Base-by-base conservation (phyloP, 2,329 filamentous ascomycete genomes). In the Trichophyton benhamiae region DNA sequence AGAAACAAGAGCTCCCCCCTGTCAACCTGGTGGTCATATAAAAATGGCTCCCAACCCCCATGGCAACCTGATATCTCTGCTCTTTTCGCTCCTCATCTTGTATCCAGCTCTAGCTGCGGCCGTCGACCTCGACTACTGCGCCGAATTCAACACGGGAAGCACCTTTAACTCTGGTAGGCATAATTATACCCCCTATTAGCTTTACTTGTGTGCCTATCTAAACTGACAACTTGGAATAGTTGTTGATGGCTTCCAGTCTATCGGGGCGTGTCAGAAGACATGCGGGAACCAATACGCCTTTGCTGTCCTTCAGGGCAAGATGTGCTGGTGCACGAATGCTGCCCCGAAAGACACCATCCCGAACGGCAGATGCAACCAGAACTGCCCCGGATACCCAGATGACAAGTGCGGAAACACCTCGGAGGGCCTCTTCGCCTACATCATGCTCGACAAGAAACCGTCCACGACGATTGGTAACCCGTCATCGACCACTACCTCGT, bases 311-410 rank as follows among this genome's bases (percentile, higher is more conserved):
- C 76, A 77, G 65, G 74, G 70, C n/a, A 72, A 75, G 60, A 68
- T 70, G 17, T 80, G 78, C 67, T 80, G 78, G 78, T 80, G 78
- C 66, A 76, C 78, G 7, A 75, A 80, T 62, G 74, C 77, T 59
- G 70, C 69, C 11, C 78, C 78, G 1, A 70, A 72, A 6, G 63
- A 70, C 42, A 72, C 70, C 5, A 70, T 71, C 6, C 71, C 68
- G 53, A 67, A 69, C 3, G 67, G 68, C 1, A 65, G 74, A 4
- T 80, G 78, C 67, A 67, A 71, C 60, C 67, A 72, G 46, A 55
- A 64, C 20, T 80, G 78, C 60, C 77, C 78, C 9, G 78, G 78
- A n/a, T 80, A 76, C 66, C 72, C 72, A n/a, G 60, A 62, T 15
- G 78, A 80, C 61, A 71, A 68, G 59, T 80, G 78, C 66, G 78